Base-by-base conservation (phyloP, 495 filamentous ascomycete species). In the Entonaema liquescens region DNA sequence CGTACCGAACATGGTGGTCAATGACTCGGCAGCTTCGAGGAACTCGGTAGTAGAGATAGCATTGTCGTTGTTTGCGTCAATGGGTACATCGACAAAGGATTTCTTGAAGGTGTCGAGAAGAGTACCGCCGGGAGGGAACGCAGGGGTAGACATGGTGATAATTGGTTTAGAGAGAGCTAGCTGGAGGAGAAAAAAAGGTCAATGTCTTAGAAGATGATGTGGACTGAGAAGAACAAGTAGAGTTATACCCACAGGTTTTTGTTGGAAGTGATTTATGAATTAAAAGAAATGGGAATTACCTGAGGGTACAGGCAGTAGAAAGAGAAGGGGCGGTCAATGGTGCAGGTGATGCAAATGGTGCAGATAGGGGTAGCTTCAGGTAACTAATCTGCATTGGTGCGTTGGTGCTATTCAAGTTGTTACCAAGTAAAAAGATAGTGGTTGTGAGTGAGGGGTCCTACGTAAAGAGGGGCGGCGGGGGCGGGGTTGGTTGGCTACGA, bases 1-100 rank as follows among this genome's bases (percentile, higher is more conserved):
- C 84, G 19, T 81, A 98, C 94, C 93, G 76, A 99, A 98, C 36
- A 99, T 86, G 47, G 88, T 89, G 52, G 91, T 91, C 71, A 98
- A 80, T 26, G 91, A 88, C 83, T 97, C 93, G 50, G 92, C 88
- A 58, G 96, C 96, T 40, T 96, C 92, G 67, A 98, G 89, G 82
- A 98, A 99, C 78, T 96, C 91, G 72, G 84, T 86, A 28, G 96
- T 98, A 8, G 86, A 78, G 72, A 98, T 90, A 68, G 88, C 90
- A 84, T 92, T 89, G 79, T 89, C 88, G 60, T 93, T 90, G 64
- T 80, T 84, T 62, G 85, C 82, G 70, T 92, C 87, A 68, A 97
- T 78, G 11, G 92, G 89, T 26, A 97, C 95, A 59, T 92, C 88
- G 61, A 85, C 84, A 81, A 98, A 99, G 72, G 90, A 93, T 69